Evolutionary conservation across 192 early-diverging fungal species (phyloP), one percentile per base, ranked within the genome.

Genomic region (Obelidium mucronatum): DNA sequence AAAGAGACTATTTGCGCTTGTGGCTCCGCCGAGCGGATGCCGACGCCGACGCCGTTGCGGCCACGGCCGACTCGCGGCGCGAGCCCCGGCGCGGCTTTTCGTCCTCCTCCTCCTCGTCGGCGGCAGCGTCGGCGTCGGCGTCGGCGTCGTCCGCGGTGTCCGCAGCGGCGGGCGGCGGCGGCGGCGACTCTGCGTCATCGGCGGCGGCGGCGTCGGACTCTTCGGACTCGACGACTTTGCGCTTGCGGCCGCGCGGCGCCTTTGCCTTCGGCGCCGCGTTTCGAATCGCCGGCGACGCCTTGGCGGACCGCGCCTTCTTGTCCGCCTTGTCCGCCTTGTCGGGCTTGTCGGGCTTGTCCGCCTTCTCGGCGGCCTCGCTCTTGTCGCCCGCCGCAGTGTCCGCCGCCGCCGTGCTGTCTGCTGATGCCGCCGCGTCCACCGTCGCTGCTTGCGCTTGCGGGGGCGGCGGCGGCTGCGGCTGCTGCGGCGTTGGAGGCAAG

Each of bases 101-200:
- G 28, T 64, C 62, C 62, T 68, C 67, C 51, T 68, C 67, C 39
- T 68, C 67, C 11, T 68, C 67, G 15, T 30, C 24, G 6, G 54
- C 59, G 19, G 13, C 72, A 39, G 60, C 72, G 6, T 24, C 22
- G 15, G 24, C 56, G 22, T 60, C 56, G 1, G 40, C 60, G 2
- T 40, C 72, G 58, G 60, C 72, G 40, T 24, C n/a, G n/a, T n/a
- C n/a, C n/a, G n/a, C n/a, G n/a, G n/a, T n/a, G n/a, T n/a, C n/a
- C n/a, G n/a, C n/a, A n/a, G n/a, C n/a, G n/a, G n/a, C n/a, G n/a
- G n/a, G n/a, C n/a, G n/a, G n/a, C n/a, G n/a, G n/a, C n/a, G 24
- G 19, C 52, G 0, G 52, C 52, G 2, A n/a, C n/a, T n/a, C n/a
- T n/a, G n/a, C n/a, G 15, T 30, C 24, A 13, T 72, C 59, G 19